Evolutionary conservation across 441 rosid species (phyloP).

Genomic region (Adansonia madagascariensis): DNA sequence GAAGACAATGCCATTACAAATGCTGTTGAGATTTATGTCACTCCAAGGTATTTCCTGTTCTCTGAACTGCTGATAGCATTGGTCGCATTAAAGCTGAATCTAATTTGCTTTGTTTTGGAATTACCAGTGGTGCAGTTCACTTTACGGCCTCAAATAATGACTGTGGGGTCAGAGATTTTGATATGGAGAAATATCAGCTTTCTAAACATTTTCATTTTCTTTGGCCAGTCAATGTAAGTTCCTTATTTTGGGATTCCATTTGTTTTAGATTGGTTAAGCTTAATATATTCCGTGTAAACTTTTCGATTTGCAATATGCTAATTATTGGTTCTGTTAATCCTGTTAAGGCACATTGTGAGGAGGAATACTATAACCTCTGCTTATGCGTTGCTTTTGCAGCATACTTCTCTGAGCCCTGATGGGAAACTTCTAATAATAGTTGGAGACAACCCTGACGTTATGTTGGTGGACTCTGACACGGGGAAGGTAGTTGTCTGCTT

Average conservation of each 20-base stretch:
- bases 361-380: neutral
- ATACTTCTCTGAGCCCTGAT: conserved; percentile 80
- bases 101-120: conserved; percentile 21
- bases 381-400: conserved; percentile 56
- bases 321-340: neutral
- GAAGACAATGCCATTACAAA: conserved; percentile 92
- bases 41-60: conserved; percentile 55
- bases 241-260: neutral
- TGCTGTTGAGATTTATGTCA: conserved; percentile 81
- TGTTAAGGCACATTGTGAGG: neutral
- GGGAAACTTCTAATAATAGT: conserved; percentile 68
- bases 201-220: conserved; percentile 63
- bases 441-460: conserved; percentile 76
- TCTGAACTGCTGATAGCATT: conserved; percentile 21
- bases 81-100: neutral
- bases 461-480: conserved; percentile 68
- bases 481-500: conserved; percentile 59
- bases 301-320: neutral
- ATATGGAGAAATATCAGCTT: conserved; percentile 83
- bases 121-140: conserved; percentile 72
- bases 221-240: conserved; percentile 95
- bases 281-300: neutral
- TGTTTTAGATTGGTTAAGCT: neutral
- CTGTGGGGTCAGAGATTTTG: conserved; percentile 79
- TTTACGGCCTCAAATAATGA: conserved; percentile 94